Percentiles rank a stretch among this genome's conserved stretches.
phyloP scores from a whole-genome alignment of 495 filamentous ascomycete genomes.

The Aspergillus taichungensis region DNA sequence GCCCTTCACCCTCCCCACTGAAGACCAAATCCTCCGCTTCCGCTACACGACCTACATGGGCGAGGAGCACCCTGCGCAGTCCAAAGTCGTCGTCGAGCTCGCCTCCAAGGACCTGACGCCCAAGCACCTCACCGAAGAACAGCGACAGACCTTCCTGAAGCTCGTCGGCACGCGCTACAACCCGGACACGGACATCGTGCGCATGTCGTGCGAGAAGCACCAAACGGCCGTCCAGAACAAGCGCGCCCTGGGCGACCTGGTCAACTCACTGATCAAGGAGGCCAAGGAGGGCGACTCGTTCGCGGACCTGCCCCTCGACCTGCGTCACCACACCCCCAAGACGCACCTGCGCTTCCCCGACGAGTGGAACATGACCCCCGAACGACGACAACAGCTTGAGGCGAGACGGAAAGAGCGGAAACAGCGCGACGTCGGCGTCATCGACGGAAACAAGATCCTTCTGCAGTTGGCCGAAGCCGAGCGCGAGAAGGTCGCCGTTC shows the following conservation, averaged over 20 bases:
- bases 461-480: constrained; percentile 25
- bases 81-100: constrained; percentile 91
- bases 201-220: constrained; percentile 88
- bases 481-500: constrained; percentile 33
- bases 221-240: constrained; percentile 90
- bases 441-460: constrained; percentile 34
- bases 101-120: constrained; percentile 55
- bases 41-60: constrained; percentile 97
- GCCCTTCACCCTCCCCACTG: constrained; percentile 63
- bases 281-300: constrained; percentile 81
- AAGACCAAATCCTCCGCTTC: constrained; percentile 68
- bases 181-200: constrained; percentile 70
- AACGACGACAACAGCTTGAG: constrained; percentile 55
- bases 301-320: constrained; percentile 82
- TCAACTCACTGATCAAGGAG: constrained; percentile 63
- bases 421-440: constrained; percentile 14
- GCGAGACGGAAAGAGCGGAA: constrained; percentile 42
- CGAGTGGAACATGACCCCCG: constrained; percentile 68
- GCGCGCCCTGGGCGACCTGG: constrained; percentile 73
- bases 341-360: constrained; percentile 61
- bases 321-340: constrained; percentile 74
- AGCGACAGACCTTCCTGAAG: constrained; percentile 78
- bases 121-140: constrained; percentile 48
- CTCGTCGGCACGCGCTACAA: constrained; percentile 85
- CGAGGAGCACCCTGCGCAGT: constrained; percentile 81